These are phyloP conservation scores for Lactarius evosmus DNA, from an alignment of 768 basidiomycete genomes.

Conservation along the genomic window DNA sequence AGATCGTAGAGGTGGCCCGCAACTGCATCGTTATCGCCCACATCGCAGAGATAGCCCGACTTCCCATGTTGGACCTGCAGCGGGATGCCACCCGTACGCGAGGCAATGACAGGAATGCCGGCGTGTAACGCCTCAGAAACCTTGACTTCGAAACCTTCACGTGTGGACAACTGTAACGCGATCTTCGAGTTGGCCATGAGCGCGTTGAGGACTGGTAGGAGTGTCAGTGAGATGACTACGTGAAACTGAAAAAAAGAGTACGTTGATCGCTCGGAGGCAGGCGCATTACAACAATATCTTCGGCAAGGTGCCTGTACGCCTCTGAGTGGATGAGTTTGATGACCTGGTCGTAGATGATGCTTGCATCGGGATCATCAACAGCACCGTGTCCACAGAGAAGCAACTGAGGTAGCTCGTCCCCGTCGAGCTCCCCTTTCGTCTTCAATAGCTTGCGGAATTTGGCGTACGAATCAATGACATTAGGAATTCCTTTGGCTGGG, in stretches of 20 bases:
- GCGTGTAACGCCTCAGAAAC: slow-evolving; percentile 94
- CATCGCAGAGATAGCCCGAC: slow-evolving; percentile 80
- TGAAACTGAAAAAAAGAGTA: slow-evolving; percentile 37
- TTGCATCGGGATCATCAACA: slow-evolving; percentile 93
- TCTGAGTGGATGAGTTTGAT: slow-evolving; percentile 50
- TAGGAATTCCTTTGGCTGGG: slow-evolving; percentile 78
- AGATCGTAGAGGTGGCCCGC: slow-evolving; percentile 75
- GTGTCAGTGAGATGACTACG: not conserved
- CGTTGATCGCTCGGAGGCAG: slow-evolving; percentile 82
- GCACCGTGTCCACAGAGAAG: slow-evolving; percentile 88
- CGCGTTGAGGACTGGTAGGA: slow-evolving; percentile 69
- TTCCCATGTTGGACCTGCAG: slow-evolving; percentile 86
- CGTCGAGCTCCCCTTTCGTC: slow-evolving; percentile 41
- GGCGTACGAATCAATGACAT: slow-evolving; percentile 84
- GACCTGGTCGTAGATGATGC: slow-evolving; percentile 83
- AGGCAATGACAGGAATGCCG: slow-evolving; percentile 82
- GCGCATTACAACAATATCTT: slow-evolving; percentile 46
- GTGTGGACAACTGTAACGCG: slow-evolving; percentile 85
- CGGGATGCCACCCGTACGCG: slow-evolving; percentile 87
- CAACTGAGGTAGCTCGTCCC: slow-evolving; percentile 65
- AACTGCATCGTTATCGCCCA: slow-evolving; percentile 72
- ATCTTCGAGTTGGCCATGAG: slow-evolving; percentile 87
- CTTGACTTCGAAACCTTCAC: slow-evolving; percentile 97
- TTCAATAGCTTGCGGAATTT: slow-evolving; percentile 69
- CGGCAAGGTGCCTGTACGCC: slow-evolving; percentile 41